These are phyloP conservation scores for Cyclostephanos tholiformis DNA, from an alignment of 108 stramenopile species.

Conservation along the genomic window DNA sequence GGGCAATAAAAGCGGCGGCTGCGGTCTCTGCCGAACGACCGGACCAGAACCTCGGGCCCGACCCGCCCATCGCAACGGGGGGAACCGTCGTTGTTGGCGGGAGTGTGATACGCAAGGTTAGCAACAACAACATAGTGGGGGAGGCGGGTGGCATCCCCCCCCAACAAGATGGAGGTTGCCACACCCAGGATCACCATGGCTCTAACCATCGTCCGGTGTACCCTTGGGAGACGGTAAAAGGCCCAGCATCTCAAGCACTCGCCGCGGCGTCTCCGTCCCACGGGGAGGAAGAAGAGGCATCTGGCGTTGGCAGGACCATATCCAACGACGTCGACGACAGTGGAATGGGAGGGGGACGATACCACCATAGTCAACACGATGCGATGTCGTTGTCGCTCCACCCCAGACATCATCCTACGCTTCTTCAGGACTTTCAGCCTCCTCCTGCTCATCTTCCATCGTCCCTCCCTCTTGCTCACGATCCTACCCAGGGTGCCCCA, in stretches of 20 bases:
- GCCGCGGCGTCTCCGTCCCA: neutral
- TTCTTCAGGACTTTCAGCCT: neutral
- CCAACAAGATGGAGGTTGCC: neutral
- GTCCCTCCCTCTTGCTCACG: neutral
- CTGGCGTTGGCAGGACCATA: conserved; percentile 7
- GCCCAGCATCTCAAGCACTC: neutral
- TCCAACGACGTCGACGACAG: conserved; percentile 20
- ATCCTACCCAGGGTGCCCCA: neutral
- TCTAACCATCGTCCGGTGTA: neutral
- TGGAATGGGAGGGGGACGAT: no score
- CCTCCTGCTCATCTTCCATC: neutral
- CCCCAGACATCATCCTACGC: neutral
- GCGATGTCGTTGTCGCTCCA: neutral
- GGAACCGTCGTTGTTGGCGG: neutral
- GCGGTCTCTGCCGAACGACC: neutral
- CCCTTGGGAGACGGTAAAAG: neutral
- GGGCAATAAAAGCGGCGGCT: neutral
- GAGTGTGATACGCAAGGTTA: conserved; percentile 17
- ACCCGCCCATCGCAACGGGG: neutral
- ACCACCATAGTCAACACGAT: neutral
- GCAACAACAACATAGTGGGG: conserved; percentile 17
- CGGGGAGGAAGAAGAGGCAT: neutral
- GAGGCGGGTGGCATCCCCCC: neutral
- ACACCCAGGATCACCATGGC: neutral
- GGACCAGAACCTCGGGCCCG: no score